Evolutionary conservation across 192 early-diverging fungal species (phyloP), one percentile per base, ranked within the genome.

Genomic region (Dispira simplex): DNA sequence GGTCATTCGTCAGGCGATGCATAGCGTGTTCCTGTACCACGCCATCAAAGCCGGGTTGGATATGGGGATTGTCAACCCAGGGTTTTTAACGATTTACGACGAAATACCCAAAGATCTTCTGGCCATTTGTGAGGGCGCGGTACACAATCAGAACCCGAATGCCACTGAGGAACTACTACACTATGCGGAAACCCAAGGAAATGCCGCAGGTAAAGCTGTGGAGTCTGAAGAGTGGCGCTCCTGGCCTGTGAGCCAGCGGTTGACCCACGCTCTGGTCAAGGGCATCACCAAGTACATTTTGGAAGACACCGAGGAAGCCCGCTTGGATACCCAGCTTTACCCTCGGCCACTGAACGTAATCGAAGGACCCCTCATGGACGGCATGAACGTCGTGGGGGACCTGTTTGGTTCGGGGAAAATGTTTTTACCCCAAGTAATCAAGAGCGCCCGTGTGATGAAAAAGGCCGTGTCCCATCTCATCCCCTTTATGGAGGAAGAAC

Each of bases 401-500:
- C 77, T 97, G 32, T 97, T 97, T 76, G 92, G 94, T 39, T 75
- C 77, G 26, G 91, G 94, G 60, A 95, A 95, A 72, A 97, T 97
- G 94, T 97, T 97, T 72, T 83, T 97, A 79, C 94, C 94, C 6
- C 94, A 97, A 69, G 94, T 97, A 65, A 97, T 97, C 76, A 92
- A 92, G 73, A 90, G 86, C 63, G 92, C 93, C 44, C 87, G 91
- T 69, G 93, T 97, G 16, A 97, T 97, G 93, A 97, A 97, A 70
- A 90, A 88, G 64, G 92, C 94, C n/a, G 94, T 97, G 3, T 92
- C 94, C 12, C 90, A 95, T 63, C 78, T 97, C 62, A 92, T 97
- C 62, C 90, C 90, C 0, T 93, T 85, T 65, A 97, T 97, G 87
- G 89, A 94, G 68, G 75, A 84, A 55, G 94, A 97, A 75, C 88